Conservation (phyloP, 371 early-diverging fungal species). For the Mortierella sp. region DNA sequence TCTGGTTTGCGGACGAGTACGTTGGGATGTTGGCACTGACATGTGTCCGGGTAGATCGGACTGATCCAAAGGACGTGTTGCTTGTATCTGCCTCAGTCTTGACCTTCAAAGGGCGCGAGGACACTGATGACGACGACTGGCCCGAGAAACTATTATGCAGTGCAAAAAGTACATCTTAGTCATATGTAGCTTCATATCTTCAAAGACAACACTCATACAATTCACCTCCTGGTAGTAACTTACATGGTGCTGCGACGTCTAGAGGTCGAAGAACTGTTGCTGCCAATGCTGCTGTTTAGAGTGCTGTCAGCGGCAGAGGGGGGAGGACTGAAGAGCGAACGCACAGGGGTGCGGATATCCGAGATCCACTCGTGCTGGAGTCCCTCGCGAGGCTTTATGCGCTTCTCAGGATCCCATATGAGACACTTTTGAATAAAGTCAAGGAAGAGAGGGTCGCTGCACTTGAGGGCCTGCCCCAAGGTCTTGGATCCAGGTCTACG, state of each 20-base stretch:
- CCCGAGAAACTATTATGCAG: constrained; percentile 29
- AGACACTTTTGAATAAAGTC: constrained; percentile 91
- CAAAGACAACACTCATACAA: not conserved
- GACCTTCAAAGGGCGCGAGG: constrained; percentile 42
- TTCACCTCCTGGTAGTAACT: not conserved
- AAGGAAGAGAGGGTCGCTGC: constrained; percentile 81
- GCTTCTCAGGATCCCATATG: constrained; percentile 92
- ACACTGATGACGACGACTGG: constrained; percentile 21
- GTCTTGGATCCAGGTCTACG: constrained; percentile 86
- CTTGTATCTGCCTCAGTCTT: constrained; percentile 37
- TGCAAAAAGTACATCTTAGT: not conserved
- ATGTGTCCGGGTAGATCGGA: constrained; percentile 21
- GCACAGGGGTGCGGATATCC: constrained; percentile 34
- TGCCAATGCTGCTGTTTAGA: constrained; percentile 27
- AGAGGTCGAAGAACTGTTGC: constrained; percentile 29
- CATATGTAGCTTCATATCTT: not conserved
- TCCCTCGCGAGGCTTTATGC: constrained; percentile 92
- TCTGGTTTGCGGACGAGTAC: constrained; percentile 27
- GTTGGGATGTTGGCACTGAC: constrained; percentile 21
- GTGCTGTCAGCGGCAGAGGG: constrained; percentile 13
- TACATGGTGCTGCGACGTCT: constrained; percentile 47
- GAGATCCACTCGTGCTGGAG: constrained; percentile 85
- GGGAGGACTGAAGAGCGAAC: constrained; percentile 3
- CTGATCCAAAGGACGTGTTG: constrained; percentile 33
- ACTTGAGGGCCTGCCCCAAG: constrained; percentile 77